Conservation (phyloP, 805 yeast genomes). For the Ogataea pilisensis region DNA sequence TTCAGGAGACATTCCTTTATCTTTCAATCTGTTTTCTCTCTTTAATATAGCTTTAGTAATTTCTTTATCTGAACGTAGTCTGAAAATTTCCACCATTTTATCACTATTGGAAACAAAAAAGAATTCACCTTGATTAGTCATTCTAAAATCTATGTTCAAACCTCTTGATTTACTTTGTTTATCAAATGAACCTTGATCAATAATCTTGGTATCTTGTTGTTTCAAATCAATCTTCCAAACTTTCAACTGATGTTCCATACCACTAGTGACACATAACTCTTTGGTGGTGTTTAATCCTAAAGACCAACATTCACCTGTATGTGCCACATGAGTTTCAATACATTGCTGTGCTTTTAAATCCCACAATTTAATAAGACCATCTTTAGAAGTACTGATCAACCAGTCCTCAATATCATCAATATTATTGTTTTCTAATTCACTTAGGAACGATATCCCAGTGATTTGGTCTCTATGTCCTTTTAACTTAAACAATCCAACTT, state of each 20-base stretch:
- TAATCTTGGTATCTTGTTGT: constrained; percentile 44
- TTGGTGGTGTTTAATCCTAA: constrained; percentile 42
- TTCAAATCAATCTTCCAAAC: constrained; percentile 71
- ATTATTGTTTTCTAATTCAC: constrained; percentile 28
- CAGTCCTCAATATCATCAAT: constrained; percentile 63
- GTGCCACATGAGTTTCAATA: constrained; percentile 92
- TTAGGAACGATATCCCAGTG: constrained; percentile 62
- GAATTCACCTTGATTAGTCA: constrained; percentile 38
- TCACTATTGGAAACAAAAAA: constrained; percentile 78
- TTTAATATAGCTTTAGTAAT: constrained; percentile 70
- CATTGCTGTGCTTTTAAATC: constrained; percentile 86
- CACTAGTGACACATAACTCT: constrained; percentile 59
- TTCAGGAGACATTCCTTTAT: constrained; percentile 59
- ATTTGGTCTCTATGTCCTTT: constrained; percentile 88
- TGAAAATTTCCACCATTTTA: constrained; percentile 72
- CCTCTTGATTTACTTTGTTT: constrained; percentile 77
- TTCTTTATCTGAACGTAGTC: constrained; percentile 74
- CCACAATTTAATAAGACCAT: constrained; percentile 91
- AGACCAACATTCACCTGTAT: constrained; percentile 91
- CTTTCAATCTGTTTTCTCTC: constrained; percentile 72
- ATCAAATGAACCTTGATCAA: constrained; percentile 62
- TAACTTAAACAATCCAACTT: constrained; percentile 80
- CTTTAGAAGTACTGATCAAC: constrained; percentile 76
- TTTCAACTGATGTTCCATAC: constrained; percentile 77
- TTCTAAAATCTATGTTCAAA: constrained; percentile 49